Conservation (phyloP, 2,329 filamentous ascomycete species). For the Meredithiella fracta region DNA sequence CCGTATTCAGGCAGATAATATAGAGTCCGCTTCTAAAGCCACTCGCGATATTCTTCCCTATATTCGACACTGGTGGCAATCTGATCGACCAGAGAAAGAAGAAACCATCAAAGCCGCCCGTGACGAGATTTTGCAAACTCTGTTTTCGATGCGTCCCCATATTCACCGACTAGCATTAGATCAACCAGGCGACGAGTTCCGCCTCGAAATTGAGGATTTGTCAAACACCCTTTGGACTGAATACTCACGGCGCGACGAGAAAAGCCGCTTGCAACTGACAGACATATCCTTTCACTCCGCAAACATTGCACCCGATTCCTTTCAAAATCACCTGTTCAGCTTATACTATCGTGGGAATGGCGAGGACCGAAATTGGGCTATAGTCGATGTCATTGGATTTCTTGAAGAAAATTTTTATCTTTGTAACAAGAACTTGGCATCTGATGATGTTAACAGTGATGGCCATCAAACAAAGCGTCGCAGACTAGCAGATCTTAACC, state of each 20-base stretch:
- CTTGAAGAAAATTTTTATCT: slow-evolving; percentile 30
- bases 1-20: slow-evolving; percentile 50
- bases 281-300: slow-evolving; percentile 47
- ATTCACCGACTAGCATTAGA: slow-evolving; percentile 39
- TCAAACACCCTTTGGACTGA: slow-evolving; percentile 58
- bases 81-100: slow-evolving; percentile 45
- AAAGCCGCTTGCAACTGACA: slow-evolving; percentile 59
- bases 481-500: slow-evolving; percentile 21
- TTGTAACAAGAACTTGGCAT: not conserved
- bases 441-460: not conserved
- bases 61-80: slow-evolving; percentile 61
- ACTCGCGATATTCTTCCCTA: slow-evolving; percentile 50
- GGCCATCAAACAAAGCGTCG: not conserved
- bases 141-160: slow-evolving; percentile 50
- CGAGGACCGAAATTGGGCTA: slow-evolving; percentile 43
- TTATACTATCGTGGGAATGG: slow-evolving; percentile 36
- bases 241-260: slow-evolving; percentile 55
- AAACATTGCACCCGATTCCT: slow-evolving; percentile 27
- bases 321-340: slow-evolving; percentile 33
- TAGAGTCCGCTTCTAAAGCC: slow-evolving; percentile 42
- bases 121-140: slow-evolving; percentile 60
- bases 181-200: slow-evolving; percentile 22
- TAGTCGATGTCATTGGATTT: slow-evolving; percentile 41
- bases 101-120: slow-evolving; percentile 46
- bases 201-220: slow-evolving; percentile 43